Percentiles rank a stretch among this genome's conserved stretches.
phyloP scores from a whole-genome alignment of 352 stramenopile species.

The Phytophthora syringae region DNA sequence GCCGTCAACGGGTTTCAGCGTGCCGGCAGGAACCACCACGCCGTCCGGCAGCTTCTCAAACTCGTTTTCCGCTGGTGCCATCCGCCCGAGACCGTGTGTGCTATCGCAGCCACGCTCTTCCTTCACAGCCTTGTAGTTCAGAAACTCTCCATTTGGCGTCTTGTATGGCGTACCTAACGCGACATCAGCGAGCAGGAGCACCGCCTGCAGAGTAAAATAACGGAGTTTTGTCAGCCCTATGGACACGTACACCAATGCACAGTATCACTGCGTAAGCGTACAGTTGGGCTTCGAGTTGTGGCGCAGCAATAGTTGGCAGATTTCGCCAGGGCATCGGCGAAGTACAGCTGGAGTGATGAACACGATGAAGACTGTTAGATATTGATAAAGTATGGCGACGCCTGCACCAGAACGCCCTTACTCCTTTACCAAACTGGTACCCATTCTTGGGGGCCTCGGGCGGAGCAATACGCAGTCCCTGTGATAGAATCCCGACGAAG shows the following conservation, averaged over 20 bases:
- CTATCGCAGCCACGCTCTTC: slow-evolving; percentile 34
- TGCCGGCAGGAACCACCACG: slow-evolving; percentile 45
- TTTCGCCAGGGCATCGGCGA: slow-evolving; percentile 67
- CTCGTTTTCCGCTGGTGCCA: slow-evolving; percentile 34
- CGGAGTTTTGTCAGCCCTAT: not conserved
- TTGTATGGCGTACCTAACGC: slow-evolving; percentile 40
- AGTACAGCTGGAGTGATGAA: slow-evolving; percentile 56
- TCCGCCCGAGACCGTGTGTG: slow-evolving; percentile 37
- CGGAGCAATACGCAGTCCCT: slow-evolving; percentile 74
- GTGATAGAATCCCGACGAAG: slow-evolving; percentile 68
- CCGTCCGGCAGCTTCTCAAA: slow-evolving; percentile 37
- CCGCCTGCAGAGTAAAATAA: slow-evolving; percentile 11
- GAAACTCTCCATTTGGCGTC: slow-evolving; percentile 20
- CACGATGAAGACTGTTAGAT: not conserved
- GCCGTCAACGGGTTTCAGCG: slow-evolving; percentile 20
- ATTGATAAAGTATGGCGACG: not conserved
- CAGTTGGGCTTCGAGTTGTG: slow-evolving; percentile 33
- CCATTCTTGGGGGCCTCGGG: slow-evolving; percentile 70
- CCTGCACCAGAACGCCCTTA: slow-evolving; percentile 18
- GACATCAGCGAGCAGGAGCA: slow-evolving; percentile 51
- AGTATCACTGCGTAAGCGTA: not conserved
- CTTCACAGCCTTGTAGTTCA: slow-evolving; percentile 39
- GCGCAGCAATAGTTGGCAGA: slow-evolving; percentile 62
- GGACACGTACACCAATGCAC: not conserved
- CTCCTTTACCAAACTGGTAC: slow-evolving; percentile 77